Base-by-base conservation (phyloP, 139 green algal species). In the Asterochloris sp. region DNA sequence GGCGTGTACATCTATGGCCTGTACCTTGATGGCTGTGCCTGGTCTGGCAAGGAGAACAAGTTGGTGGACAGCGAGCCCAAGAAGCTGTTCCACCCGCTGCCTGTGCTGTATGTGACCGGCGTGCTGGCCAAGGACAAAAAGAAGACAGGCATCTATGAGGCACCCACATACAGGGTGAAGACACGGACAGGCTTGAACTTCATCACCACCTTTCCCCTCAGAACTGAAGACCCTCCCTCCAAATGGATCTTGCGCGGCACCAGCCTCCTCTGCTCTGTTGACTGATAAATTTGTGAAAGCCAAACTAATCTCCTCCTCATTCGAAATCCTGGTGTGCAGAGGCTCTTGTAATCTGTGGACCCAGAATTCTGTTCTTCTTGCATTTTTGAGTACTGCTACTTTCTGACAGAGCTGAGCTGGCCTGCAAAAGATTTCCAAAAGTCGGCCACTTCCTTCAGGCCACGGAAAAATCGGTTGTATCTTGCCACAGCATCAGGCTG, bases 1-100 rank as follows among this genome's bases (percentile, higher is more conserved):
- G 96, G 96, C 47, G 94, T 99, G 11, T 98, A 94, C 86, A 89
- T 98, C 28, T 96, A 98, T 76, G 96, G 96, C 29, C 90, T 98
- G 54, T 98, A 91, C 88, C 85, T 99, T 76, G 96, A 99, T 73
- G 96, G 96, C n/a, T 95, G 91, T 83, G 85, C 92, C n/a, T 99
- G 96, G 96, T 93, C 87, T 82, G 84, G 74, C 0, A 92, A 92
- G 54, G 94, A 97, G 85, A 95, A 95, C 85, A 86, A 85, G 80
- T 88, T 98, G 79, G 91, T 97, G 79, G 96, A 98, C 78, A 82
- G 87, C 0, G 95, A 97, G 90, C 95, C 94, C 66, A 98, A 98
- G 91, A 96, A 96, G 92, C 89, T 98, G 76, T 96, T 92, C 86
- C 85, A 92, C 84, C 88, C 90, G 64, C 87, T 99, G 86, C 96